Base-by-base conservation (phyloP, 306 rosid species). In the Corylus heterophylla region DNA sequence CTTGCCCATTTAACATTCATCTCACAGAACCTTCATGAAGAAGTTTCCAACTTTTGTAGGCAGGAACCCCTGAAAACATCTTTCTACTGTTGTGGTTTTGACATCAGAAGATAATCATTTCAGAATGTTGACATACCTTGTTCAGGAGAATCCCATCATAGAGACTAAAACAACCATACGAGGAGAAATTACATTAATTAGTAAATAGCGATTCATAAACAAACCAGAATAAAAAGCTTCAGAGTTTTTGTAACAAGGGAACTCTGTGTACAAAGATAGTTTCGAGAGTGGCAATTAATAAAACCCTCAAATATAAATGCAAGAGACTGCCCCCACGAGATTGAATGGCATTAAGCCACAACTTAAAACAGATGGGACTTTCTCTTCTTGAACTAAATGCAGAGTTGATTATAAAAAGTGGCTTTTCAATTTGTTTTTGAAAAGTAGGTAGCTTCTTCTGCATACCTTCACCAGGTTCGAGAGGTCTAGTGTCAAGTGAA, bases 401-500 rank as follows among this genome's bases (percentile, higher is more conserved):
- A 25, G 20, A 31, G 48, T 35, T 14, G 54, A 51, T 59, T 75
- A 39, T 39, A 20, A 45, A 44, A 31, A 45, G 42, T n/a, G 7
- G 10, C 20, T 18, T 8, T 20, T 20, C 29, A 6, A 10, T 67
- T 67, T 77, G 59, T 22, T 80, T 56, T 35, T 14, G 5, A 59
- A 45, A 59, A 2, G 8, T 16, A 74, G 37, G 17, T 44, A 16
- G 31, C 56, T 55, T 58, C 16, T 47, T 78, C 63, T 73, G 78
- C 84, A 84, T 86, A 93, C 97, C 97, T 90, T 79, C 81, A 76
- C 78, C 88, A 45, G 86, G 76, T 81, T 85, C 88, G 73, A 85
- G 69, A 69, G 81, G 75, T 73, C 85, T 81, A 74, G 56, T n/a
- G 70, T 71, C 85, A 58, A 69, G 37, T 61, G 90, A 70, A 45